Conservation (phyloP, 2,329 filamentous ascomycete species). For the Grosmannia clavigera region DNA sequence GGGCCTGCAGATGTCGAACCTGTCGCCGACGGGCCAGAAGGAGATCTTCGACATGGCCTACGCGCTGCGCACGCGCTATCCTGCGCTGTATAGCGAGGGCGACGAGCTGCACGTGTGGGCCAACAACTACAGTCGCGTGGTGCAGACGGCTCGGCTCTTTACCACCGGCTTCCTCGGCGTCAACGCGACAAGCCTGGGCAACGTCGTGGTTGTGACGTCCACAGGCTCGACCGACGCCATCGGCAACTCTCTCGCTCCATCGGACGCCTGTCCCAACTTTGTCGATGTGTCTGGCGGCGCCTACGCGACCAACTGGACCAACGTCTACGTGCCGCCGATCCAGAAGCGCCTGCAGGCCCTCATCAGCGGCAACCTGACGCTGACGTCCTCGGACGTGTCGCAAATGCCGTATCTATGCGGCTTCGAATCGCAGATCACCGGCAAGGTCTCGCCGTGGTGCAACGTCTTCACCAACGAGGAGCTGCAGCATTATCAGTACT, state of each 20-base stretch:
- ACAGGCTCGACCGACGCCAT: slow-evolving; percentile 37
- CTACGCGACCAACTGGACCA: slow-evolving; percentile 17
- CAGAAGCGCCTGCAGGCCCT: slow-evolving; percentile 39
- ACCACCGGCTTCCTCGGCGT: slow-evolving; percentile 48
- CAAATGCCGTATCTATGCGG: slow-evolving; percentile 56
- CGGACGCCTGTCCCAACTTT: slow-evolving; percentile 50
- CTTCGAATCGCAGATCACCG: slow-evolving; percentile 57
- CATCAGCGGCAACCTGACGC: slow-evolving; percentile 40
- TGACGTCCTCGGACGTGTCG: slow-evolving; percentile 28
- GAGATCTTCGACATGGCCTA: slow-evolving; percentile 47
- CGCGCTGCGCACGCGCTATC: slow-evolving; percentile 33
- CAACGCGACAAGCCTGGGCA: slow-evolving; percentile 38
- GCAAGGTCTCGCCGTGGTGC: slow-evolving; percentile 49
- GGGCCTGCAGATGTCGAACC: slow-evolving; percentile 41
- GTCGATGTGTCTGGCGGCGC: slow-evolving; percentile 39
- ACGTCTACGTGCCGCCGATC: slow-evolving; percentile 28
- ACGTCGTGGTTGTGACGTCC: slow-evolving; percentile 44
- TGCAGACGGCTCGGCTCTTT: slow-evolving; percentile 51
- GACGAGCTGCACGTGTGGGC: slow-evolving; percentile 48
- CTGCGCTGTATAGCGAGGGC: slow-evolving; percentile 35
- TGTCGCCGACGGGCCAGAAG: slow-evolving; percentile 50
- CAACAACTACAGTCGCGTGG: slow-evolving; percentile 51
- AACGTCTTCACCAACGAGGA: slow-evolving; percentile 49
- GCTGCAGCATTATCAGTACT: slow-evolving; percentile 52
- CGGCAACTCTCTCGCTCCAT: slow-evolving; percentile 51